phyloP scores from a whole-genome alignment of 2,329 filamentous ascomycete genomes.

The Aspergillus alliaceus region DNA sequence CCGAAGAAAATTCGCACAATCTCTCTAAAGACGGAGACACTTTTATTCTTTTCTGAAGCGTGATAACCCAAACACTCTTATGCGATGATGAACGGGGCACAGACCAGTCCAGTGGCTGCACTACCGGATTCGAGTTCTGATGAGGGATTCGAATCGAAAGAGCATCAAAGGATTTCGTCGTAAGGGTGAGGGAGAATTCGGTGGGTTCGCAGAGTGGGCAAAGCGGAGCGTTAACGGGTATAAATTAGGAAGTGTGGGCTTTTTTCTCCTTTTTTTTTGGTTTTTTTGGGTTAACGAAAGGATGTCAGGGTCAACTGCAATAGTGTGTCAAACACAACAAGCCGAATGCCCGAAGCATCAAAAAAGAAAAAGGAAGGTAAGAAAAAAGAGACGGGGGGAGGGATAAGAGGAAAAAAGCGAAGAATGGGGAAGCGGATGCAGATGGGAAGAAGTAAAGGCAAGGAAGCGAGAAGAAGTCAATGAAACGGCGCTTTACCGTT shows the following conservation, averaged over 20 bases:
- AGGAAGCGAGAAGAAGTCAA: background rate
- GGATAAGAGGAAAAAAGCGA: conserved; percentile 12
- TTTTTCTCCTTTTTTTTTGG: conserved; percentile 11
- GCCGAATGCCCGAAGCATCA: conserved; percentile 30
- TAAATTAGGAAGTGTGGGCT: conserved; percentile 20
- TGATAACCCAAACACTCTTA: conserved; percentile 30
- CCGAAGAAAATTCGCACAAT: conserved; percentile 16
- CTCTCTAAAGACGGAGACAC: conserved; percentile 21
- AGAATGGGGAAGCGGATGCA: conserved; percentile 13
- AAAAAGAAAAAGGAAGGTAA: conserved; percentile 20
- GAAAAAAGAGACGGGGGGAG: conserved; percentile 17
- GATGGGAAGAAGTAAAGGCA: conserved; percentile 8
- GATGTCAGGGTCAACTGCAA: conserved; percentile 38
- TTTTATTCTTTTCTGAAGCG: conserved; percentile 14
- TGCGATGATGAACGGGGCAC: conserved; percentile 37
- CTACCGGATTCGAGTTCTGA: conserved; percentile 32
- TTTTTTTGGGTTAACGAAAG: conserved; percentile 32
- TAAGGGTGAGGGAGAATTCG: conserved; percentile 8
- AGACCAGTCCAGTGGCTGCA: conserved; percentile 50
- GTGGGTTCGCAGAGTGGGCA: conserved; percentile 13
- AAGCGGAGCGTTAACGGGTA: conserved; percentile 19
- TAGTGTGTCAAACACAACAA: conserved; percentile 49
- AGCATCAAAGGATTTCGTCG: conserved; percentile 22
- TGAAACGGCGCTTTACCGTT: conserved; percentile 23
- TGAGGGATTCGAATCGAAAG: conserved; percentile 25